These are phyloP conservation scores for Fusarium kyushuense DNA, from an alignment of 2,329 filamentous ascomycete genomes.

Conservation along the genomic window DNA sequence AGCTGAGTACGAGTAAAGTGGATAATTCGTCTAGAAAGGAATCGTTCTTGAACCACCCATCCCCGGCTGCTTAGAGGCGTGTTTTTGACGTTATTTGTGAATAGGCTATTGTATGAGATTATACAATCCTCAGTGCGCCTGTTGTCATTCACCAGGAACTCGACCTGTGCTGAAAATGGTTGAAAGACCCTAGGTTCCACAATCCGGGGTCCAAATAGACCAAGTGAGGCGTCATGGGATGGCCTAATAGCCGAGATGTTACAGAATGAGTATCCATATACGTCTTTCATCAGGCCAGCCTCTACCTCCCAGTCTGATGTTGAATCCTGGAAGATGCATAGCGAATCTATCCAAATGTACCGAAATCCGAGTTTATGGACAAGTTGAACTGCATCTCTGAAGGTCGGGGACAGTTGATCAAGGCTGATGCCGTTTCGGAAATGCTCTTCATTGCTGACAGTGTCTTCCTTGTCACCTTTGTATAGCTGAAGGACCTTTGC, in stretches of 20 bases:
- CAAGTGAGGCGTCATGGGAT: not conserved
- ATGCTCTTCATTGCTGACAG: not conserved
- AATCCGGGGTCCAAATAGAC: not conserved
- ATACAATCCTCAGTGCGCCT: accelerated
- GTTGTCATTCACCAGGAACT: accelerated
- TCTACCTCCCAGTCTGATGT: not conserved
- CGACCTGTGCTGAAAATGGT: not conserved
- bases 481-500: not conserved
- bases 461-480: accelerated
- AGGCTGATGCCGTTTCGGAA: not conserved
- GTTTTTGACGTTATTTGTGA: not conserved
- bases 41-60: not conserved
- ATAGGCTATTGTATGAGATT: not conserved
- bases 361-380: not conserved
- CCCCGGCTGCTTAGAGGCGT: not conserved
- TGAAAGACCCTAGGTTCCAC: not conserved
- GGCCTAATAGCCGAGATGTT: not conserved
- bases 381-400: not conserved
- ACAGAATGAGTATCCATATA: not conserved
- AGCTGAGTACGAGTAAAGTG: not conserved
- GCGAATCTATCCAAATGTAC: not conserved
- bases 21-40: not conserved
- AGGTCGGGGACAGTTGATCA: not conserved
- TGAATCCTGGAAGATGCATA: not conserved
- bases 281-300: accelerated